Percentiles rank a stretch among this genome's conserved stretches.
Conservation (phyloP, 371 early-diverging fungal species). For the Furculomyces boomerangus region DNA sequence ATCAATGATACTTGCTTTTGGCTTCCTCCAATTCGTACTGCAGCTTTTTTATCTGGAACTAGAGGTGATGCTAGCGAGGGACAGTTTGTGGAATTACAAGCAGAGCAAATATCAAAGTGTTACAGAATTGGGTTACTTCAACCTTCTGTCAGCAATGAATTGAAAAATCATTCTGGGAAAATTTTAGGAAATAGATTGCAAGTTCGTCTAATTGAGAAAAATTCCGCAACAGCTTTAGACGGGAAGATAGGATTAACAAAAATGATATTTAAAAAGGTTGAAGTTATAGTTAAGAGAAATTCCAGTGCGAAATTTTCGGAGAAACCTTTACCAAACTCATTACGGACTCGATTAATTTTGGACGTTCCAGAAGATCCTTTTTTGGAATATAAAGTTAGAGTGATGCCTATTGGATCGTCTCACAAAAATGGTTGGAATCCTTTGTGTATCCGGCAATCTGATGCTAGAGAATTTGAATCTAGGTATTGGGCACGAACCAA, state of each 20-base stretch:
- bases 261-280: background rate
- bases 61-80: background rate
- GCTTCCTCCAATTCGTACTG: background rate
- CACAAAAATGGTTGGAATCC: slow-evolving; percentile 17
- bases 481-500: slow-evolving; percentile 28
- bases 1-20: background rate
- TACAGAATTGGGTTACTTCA: background rate
- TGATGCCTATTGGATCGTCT: background rate
- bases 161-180: background rate
- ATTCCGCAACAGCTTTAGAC: background rate
- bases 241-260: background rate
- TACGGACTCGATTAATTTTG: slow-evolving; percentile 13
- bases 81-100: background rate
- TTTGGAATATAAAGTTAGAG: slow-evolving; percentile 12
- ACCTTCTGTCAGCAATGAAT: background rate
- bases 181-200: background rate
- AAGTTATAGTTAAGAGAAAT: background rate
- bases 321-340: background rate
- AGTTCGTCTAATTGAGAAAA: background rate
- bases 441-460: slow-evolving; percentile 46
- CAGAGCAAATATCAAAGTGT: background rate
- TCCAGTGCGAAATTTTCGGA: background rate
- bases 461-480: slow-evolving; percentile 43
- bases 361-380: slow-evolving; percentile 21
- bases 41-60: background rate